Conservation (phyloP, 106 monocot species). For the Chionographis japonica region DNA sequence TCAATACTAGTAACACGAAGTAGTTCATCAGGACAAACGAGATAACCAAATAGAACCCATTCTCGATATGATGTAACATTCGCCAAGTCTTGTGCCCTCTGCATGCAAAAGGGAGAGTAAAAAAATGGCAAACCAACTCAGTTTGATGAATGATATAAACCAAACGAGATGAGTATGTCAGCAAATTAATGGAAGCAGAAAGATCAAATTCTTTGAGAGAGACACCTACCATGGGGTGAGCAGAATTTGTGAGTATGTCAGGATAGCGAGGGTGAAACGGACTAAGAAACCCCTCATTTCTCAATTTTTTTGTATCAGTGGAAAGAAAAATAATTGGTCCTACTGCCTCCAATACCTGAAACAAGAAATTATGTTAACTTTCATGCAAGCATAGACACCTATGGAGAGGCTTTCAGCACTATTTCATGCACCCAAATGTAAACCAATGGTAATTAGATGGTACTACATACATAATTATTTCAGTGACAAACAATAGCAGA, state of each 20-base stretch:
- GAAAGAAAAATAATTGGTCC: constrained; percentile 95
- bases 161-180: background rate
- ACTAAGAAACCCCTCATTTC: constrained; percentile 98
- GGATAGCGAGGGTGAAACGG: constrained; percentile 99
- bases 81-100: constrained; percentile 99
- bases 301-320: constrained; percentile 89
- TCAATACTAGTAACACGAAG: constrained; percentile 98
- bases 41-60: constrained; percentile 96
- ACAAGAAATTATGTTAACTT: background rate
- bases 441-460: no score
- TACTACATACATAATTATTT: no score
- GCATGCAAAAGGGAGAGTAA: constrained; percentile 4
- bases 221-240: constrained; percentile 81
- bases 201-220: constrained; percentile 1
- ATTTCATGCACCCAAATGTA: background rate
- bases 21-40: constrained; percentile 96
- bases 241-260: constrained; percentile 98
- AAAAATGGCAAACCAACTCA: background rate
- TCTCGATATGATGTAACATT: constrained; percentile 95
- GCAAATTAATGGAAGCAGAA: background rate
- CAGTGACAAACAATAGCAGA: no score
- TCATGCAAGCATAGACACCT: background rate
- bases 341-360: constrained; percentile 92
- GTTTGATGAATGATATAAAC: background rate
- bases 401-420: background rate